These are phyloP conservation scores for Halteria grandinella DNA, from an alignment of 73 alveolate species.

Conservation along the genomic window DNA sequence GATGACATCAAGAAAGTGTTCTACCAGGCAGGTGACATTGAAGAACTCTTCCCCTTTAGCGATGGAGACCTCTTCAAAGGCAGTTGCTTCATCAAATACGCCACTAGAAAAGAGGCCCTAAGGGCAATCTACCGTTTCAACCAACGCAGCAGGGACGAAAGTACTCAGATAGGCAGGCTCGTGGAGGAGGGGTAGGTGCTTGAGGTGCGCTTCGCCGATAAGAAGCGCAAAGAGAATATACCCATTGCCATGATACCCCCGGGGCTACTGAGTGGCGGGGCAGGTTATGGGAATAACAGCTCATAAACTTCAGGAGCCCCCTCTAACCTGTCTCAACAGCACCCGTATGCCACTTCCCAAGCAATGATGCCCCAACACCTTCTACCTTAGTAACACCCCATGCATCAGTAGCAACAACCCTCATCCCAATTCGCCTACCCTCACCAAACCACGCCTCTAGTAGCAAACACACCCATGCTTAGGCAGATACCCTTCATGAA, in stretches of 20 bases:
- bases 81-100: conserved; percentile 24
- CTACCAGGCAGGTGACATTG: conserved; percentile 11
- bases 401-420: too few relatives aligned
- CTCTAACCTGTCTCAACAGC: too few relatives aligned
- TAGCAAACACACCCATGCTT: background rate
- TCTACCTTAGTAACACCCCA: too few relatives aligned
- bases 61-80: conserved; percentile 26
- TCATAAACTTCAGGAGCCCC: too few relatives aligned
- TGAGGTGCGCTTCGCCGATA: conserved; percentile 42
- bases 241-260: conserved; percentile 6
- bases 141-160: background rate
- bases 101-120: conserved; percentile 16
- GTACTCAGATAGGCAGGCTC: background rate
- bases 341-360: too few relatives aligned
- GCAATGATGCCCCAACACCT: too few relatives aligned
- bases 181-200: conserved; percentile 11
- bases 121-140: background rate
- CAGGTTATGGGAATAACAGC: too few relatives aligned
- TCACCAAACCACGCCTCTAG: too few relatives aligned
- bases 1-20: conserved; percentile 10
- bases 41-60: conserved; percentile 23
- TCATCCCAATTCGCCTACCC: too few relatives aligned
- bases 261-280: too few relatives aligned
- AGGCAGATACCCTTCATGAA: background rate
- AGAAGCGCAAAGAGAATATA: conserved; percentile 25